Evolutionary conservation across 306 rosid genomes (phyloP).

Genomic region (Quercus variabilis): DNA sequence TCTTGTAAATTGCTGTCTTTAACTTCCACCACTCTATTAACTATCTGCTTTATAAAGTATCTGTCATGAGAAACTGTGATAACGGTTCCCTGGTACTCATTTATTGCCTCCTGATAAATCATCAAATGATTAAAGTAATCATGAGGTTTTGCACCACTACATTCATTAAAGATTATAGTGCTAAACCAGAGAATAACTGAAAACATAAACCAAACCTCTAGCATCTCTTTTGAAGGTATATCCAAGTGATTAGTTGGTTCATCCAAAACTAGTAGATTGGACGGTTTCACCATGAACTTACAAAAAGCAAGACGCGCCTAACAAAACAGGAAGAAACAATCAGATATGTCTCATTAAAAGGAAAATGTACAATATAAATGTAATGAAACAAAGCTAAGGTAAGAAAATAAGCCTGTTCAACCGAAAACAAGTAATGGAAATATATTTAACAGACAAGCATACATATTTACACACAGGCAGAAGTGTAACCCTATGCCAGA

Average conservation of each 20-base stretch:
- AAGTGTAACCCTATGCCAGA: background rate
- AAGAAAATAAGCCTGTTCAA: conserved; percentile 1
- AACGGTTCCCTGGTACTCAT: conserved; percentile 77
- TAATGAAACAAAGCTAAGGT: background rate
- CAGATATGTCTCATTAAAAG: conserved; percentile 6
- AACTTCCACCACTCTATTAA: conserved; percentile 90
- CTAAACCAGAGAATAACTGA: conserved; percentile 11
- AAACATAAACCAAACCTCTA: conserved; percentile 57
- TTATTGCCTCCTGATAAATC: conserved; percentile 77
- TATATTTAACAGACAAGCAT: background rate
- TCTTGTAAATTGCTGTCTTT: conserved; percentile 68
- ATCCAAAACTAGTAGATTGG: conserved; percentile 81
- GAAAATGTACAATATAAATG: conserved; percentile 3
- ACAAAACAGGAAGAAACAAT: conserved; percentile 28
- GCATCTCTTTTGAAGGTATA: conserved; percentile 99
- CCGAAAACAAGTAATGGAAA: background rate
- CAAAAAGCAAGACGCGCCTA: conserved; percentile 97
- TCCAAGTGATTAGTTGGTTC: conserved; percentile 99
- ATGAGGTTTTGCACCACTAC: background rate
- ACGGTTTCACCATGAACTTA: conserved; percentile 97
- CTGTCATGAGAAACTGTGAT: conserved; percentile 95
- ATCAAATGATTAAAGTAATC: conserved; percentile 18
- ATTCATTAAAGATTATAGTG: background rate
- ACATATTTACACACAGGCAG: background rate
- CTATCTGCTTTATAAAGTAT: conserved; percentile 91